Base-by-base conservation (phyloP, 768 basidiomycete species). In the Boletus rex-veris region DNA sequence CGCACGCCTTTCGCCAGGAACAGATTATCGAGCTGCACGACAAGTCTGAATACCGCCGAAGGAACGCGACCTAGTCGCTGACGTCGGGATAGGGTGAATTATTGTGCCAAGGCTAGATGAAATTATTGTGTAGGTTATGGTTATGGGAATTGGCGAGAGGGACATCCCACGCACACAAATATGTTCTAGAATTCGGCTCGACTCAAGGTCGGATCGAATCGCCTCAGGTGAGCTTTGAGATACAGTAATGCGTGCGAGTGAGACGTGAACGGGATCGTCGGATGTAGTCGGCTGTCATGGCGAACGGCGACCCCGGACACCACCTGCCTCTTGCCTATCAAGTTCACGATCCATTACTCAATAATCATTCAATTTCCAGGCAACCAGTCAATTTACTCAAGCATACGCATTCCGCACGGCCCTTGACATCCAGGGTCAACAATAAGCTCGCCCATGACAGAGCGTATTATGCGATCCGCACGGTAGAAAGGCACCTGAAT, bases 191-290 rank as follows among this genome's bases (percentile, higher is more conserved):
- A 41, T n/a, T n/a, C n/a, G 41, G 19, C 30, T 28, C 7, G 14
- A 53, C 37, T 64, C 53, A 26, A 45, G 46, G 51, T 43, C 26
- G 39, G 33, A 47, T 28, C 41, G 40, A 33, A 35, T 40, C 37
- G 52, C 24, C 63, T 64, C 63, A 66, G 50, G 53, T 66, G 63
- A 64, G 63, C 46, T 53, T 64, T 28, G 10, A 4, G 47, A n/a
- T 45, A 48, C 63, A 62, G 54, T 11, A 50, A 19, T 50, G 28
- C 30, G 47, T 50, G 54, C 36, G 33, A 28, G 24, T 43, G 56
- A 54, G 59, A 50, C 48, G 53, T 35, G 46, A 37, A 31, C 35
- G 40, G 26, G 26, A 58, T 39, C 41, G 31, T 42, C 47, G 37
- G 39, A 28, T 11, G 49, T 18, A 4, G 42, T 24, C 11, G 41